These are phyloP conservation scores for Fusarium staphyleae DNA, from an alignment of 2,329 filamentous ascomycete genomes.

Conservation along the genomic window DNA sequence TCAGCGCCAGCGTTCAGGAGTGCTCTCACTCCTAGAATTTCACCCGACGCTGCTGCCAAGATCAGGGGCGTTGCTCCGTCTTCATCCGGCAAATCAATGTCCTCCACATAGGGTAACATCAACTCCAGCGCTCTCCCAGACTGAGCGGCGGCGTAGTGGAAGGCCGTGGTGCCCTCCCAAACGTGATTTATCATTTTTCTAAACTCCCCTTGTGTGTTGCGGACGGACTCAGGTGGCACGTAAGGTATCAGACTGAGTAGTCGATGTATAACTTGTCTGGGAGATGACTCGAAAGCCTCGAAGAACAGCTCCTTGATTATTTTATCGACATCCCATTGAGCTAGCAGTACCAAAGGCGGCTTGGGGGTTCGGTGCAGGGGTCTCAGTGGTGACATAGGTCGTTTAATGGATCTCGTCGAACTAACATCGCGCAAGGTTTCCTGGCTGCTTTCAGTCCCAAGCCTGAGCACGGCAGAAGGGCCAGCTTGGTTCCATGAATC, in stretches of 20 bases:
- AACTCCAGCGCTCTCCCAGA: conserved; percentile 19
- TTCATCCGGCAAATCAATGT: conserved; percentile 22
- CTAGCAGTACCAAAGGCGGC: conserved; percentile 23
- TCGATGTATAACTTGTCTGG: conserved; percentile 1
- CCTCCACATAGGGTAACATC: conserved; percentile 22
- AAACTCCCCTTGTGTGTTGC: conserved; percentile 4
- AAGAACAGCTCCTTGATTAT: conserved; percentile 25
- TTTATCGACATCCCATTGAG: conserved; percentile 25
- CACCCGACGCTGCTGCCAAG: conserved; percentile 20
- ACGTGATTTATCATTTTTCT: conserved; percentile 18
- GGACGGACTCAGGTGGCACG: not conserved
- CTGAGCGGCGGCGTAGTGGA: conserved; percentile 29
- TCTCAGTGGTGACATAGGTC: not conserved
- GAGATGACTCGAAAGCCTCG: conserved; percentile 1
- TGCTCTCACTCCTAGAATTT: conserved; percentile 9
- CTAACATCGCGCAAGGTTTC: not conserved
- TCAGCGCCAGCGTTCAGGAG: conserved; percentile 27
- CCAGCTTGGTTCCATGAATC: not conserved
- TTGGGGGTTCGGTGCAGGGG: conserved; percentile 1
- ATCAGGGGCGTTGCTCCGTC: conserved; percentile 27
- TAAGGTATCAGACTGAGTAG: conserved; percentile 5
- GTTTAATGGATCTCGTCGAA: not conserved
- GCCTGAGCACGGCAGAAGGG: not conserved
- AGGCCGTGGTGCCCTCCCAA: conserved; percentile 29
- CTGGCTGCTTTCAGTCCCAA: not conserved